A percentile compares a stretch with the other conserved stretches of the same genome.
phyloP scores from a whole-genome alignment of 2,329 filamentous ascomycete genomes.

The Scedosporium apiospermum region DNA sequence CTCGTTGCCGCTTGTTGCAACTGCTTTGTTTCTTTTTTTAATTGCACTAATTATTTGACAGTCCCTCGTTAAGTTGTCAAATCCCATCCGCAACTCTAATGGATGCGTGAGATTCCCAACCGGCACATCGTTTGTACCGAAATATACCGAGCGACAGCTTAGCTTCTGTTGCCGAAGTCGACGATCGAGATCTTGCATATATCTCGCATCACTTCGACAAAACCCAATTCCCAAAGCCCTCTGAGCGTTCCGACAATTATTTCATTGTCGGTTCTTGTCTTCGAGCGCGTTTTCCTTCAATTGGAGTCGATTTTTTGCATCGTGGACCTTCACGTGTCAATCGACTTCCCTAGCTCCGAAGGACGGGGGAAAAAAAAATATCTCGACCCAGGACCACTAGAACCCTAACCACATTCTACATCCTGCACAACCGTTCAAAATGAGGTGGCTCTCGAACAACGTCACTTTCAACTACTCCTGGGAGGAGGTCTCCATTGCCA shows the following conservation, averaged over 20 bases:
- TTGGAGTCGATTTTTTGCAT: background rate
- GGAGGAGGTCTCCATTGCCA: constrained; percentile 94
- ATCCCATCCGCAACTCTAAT: background rate
- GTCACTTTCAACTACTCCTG: constrained; percentile 96
- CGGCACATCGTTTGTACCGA: background rate
- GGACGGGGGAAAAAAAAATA: background rate
- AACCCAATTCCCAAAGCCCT: background rate
- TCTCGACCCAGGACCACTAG: background rate
- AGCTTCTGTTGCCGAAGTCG: background rate
- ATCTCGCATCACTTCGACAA: background rate
- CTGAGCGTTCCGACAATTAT: background rate
- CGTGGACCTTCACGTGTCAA: background rate
- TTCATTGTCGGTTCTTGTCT: background rate
- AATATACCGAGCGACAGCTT: background rate
- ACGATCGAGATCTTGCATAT: background rate
- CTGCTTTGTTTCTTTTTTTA: background rate
- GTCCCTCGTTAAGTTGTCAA: background rate
- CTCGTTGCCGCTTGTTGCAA: no score
- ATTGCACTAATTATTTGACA: background rate
- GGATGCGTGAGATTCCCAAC: background rate
- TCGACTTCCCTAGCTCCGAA: background rate
- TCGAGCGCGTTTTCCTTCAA: background rate
- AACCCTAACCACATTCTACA: background rate
- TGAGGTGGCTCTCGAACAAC: constrained; percentile 92
- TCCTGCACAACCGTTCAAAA: constrained; percentile 24